Evolutionary conservation across 1,284 basidiomycete genomes (phyloP).

Genomic region (Sanghuangporus weigelae): DNA sequence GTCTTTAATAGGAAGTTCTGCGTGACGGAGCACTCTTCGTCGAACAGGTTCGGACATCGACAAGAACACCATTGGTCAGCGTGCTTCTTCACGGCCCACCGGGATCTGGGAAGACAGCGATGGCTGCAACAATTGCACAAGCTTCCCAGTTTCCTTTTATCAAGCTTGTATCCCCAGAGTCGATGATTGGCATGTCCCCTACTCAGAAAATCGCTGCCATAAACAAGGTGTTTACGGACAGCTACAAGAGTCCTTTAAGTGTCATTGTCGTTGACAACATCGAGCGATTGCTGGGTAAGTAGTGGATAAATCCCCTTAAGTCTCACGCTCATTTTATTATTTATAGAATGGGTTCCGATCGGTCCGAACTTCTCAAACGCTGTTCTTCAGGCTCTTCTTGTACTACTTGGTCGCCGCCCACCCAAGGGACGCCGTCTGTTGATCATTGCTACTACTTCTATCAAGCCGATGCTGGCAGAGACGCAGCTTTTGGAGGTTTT

Average conservation of each 20-base stretch:
- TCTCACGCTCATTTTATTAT: background rate
- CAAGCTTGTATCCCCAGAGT: slow-evolving; percentile 94
- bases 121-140: slow-evolving; percentile 94
- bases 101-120: slow-evolving; percentile 92
- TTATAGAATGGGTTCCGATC: slow-evolving; percentile 93
- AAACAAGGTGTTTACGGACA: slow-evolving; percentile 92
- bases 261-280: slow-evolving; percentile 96
- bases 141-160: slow-evolving; percentile 95
- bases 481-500: slow-evolving; percentile 89
- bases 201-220: slow-evolving; percentile 88
- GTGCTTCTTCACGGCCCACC: slow-evolving; percentile 87
- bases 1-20: slow-evolving; percentile 63
- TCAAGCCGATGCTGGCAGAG: slow-evolving; percentile 83
- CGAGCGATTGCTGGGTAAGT: slow-evolving; percentile 78
- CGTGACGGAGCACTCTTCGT: slow-evolving; percentile 91
- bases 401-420: slow-evolving; percentile 85
- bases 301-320: background rate
- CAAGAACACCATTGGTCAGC: slow-evolving; percentile 89
- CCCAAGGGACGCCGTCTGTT: slow-evolving; percentile 95
- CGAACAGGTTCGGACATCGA: slow-evolving; percentile 90
- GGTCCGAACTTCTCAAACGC: slow-evolving; percentile 95
- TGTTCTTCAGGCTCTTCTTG: slow-evolving; percentile 88
- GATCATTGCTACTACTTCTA: slow-evolving; percentile 89
- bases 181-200: slow-evolving; percentile 95
- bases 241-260: slow-evolving; percentile 95